Evolutionary conservation across 2,329 filamentous ascomycete species (phyloP).

Genomic region (Diaporthe aspalathi): DNA sequence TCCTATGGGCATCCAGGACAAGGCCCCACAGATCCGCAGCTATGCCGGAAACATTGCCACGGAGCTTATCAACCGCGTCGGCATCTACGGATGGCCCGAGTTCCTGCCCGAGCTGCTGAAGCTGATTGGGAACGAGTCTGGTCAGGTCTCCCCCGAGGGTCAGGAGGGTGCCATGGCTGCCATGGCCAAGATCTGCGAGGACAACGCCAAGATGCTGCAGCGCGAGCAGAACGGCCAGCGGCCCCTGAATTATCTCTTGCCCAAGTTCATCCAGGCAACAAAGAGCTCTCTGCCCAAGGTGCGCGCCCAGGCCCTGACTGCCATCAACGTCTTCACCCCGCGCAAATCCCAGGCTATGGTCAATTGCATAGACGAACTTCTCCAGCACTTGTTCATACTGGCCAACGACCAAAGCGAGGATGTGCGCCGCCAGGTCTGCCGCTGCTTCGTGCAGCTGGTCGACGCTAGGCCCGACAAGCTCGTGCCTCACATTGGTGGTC

Average conservation of each 20-base stretch:
- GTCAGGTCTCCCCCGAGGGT: conserved; percentile 74
- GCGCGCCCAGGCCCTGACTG: conserved; percentile 80
- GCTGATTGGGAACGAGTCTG: conserved; percentile 78
- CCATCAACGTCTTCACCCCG: conserved; percentile 92
- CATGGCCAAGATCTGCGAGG: conserved; percentile 94
- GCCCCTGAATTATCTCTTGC: conserved; percentile 88
- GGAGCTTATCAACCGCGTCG: conserved; percentile 86
- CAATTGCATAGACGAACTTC: conserved; percentile 81
- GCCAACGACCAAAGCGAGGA: conserved; percentile 82
- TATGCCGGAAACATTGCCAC: conserved; percentile 95
- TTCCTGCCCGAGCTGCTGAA: conserved; percentile 84
- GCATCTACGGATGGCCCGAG: conserved; percentile 91
- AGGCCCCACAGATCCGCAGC: conserved; percentile 83
- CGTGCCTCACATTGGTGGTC: conserved; percentile 83
- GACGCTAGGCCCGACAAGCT: conserved; percentile 93
- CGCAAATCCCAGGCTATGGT: conserved; percentile 86
- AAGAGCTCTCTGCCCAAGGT: conserved; percentile 81
- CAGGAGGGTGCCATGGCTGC: conserved; percentile 96
- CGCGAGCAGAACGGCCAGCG: conserved; percentile 89
- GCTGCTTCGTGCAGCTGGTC: conserved; percentile 90
- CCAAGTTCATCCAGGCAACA: conserved; percentile 89
- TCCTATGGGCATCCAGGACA: conserved; percentile 83
- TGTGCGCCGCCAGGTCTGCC: conserved; percentile 91
- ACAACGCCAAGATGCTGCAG: conserved; percentile 88
- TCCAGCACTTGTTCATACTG: conserved; percentile 85